Evolutionary conservation across 2,329 filamentous ascomycete genomes (phyloP), one percentile per base, ranked within the genome.

Genomic region (Phaeosphaeriaceae sp.): DNA sequence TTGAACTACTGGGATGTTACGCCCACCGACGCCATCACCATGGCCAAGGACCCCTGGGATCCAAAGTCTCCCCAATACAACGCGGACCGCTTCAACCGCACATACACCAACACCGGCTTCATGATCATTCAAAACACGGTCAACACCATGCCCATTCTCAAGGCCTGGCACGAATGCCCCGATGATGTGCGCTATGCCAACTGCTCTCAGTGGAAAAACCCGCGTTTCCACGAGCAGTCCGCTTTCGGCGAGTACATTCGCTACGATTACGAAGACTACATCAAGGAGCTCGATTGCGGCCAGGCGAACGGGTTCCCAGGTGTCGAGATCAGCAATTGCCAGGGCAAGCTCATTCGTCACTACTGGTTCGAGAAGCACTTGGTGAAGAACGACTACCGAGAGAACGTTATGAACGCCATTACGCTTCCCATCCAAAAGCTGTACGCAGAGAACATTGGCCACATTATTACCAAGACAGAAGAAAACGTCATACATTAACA

Each of bases 81-180:
- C 70, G 77, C 73, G 11, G 81, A 83, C 62, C 72, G 73, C 52
- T 74, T 77, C 60, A 79, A 80, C 59, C 72, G 73, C 50, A 74
- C 74, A 76, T 64, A 82, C 79, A 77, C 77, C 66, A 85, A 85
- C 75, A 84, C 83, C 1, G 83, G 83, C 19, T 85, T 85, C 76
- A 84, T 85, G 69, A 73, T 85, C 42, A 79, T 83, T 3, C 83
- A 85, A 72, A 84, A 84, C 70, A 82, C 82, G 64, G 69, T 77
- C 17, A 79, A 78, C 61, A 83, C 82, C 0, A 79, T 80, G 61
- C 76, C 81, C 30, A 83, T 86, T 35, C 75, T 85, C 42, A 78
- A 81, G 58, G 82, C 81, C 47, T 85, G 84, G 84, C 75, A 77
- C 71, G 63, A 77, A 54, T 79, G 77, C 52, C 76, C 77, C 1